phyloP scores from a whole-genome alignment of 1,284 basidiomycete species.

The Heterobasidion occidentale region DNA sequence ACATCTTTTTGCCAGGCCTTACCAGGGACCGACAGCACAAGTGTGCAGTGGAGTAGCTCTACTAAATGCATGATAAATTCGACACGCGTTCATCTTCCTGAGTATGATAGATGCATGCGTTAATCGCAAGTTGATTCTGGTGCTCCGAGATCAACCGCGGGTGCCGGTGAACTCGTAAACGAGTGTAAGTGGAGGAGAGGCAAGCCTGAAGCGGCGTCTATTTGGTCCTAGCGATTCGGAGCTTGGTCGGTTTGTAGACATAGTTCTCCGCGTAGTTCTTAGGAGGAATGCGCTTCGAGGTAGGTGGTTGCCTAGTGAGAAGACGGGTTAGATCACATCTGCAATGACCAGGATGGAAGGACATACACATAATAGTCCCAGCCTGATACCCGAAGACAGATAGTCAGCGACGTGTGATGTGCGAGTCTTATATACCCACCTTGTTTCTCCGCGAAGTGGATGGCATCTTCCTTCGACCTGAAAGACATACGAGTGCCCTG shows the following conservation, averaged over 20 bases:
- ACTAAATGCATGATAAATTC: too few relatives aligned
- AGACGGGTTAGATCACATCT: conserved; percentile 10
- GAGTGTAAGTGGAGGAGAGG: too few relatives aligned
- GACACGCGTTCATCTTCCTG: too few relatives aligned
- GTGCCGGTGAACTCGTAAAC: too few relatives aligned
- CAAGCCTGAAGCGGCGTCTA: conserved; percentile 32
- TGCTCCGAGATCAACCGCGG: too few relatives aligned
- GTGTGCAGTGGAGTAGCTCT: too few relatives aligned
- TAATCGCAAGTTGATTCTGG: too few relatives aligned
- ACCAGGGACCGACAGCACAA: too few relatives aligned
- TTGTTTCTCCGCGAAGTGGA: conserved; percentile 93
- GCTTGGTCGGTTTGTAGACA: conserved; percentile 72
- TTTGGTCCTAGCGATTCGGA: conserved; percentile 91
- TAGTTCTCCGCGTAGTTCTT: conserved; percentile 95
- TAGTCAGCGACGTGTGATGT: neutral
- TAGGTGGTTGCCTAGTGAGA: conserved; percentile 53
- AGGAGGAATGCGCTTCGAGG: conserved; percentile 71
- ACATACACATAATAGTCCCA: conserved; percentile 75
- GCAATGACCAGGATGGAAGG: neutral
- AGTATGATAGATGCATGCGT: too few relatives aligned
- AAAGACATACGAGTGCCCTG: conserved; percentile 89
- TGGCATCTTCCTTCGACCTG: conserved; percentile 85
- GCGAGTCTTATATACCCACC: conserved; percentile 35
- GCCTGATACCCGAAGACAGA: conserved; percentile 31
- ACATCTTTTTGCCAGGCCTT: too few relatives aligned